phyloP scores from a whole-genome alignment of 345 rosid genomes.

The Sisymbrium irio region DNA sequence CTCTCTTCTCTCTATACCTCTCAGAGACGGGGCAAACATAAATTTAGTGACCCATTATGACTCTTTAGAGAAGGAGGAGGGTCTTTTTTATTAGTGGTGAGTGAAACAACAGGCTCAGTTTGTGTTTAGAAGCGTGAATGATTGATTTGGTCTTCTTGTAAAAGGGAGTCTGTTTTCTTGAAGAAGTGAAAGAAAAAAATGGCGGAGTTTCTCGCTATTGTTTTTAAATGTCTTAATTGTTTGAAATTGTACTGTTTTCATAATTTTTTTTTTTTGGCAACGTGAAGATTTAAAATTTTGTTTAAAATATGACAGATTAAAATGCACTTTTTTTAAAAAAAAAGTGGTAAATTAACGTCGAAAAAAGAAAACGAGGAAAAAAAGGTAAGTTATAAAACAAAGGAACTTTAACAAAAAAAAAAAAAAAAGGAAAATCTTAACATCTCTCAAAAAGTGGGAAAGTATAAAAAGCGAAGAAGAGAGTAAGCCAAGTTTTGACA shows the following conservation, averaged over 20 bases:
- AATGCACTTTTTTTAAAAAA: not conserved
- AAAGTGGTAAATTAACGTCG: not conserved
- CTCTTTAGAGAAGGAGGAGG: not conserved
- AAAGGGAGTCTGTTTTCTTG: not conserved
- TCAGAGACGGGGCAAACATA: slow-evolving; percentile 48
- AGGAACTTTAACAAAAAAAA: not conserved
- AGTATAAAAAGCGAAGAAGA: not conserved
- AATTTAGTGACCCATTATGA: slow-evolving; percentile 1
- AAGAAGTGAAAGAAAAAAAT: not conserved
- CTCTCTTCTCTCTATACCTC: slow-evolving; percentile 71
- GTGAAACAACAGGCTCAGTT: slow-evolving; percentile 4
- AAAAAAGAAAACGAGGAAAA: not conserved
- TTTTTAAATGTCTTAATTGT: not conserved
- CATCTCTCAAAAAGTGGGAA: no score
- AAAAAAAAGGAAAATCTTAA: not conserved
- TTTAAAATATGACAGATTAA: not conserved
- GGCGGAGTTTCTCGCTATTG: not conserved
- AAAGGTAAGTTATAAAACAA: not conserved
- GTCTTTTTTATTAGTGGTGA: not conserved
- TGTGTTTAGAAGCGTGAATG: not conserved
- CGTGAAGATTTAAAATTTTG: not conserved
- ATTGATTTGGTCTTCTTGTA: not conserved
- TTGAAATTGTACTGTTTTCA: no score
- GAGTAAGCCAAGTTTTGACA: not conserved
- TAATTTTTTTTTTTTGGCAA: no score